Percentiles rank a stretch among this genome's conserved stretches.
phyloP scores from a whole-genome alignment of 2,329 filamentous ascomycete species.

The Ilyonectria robusta region DNA sequence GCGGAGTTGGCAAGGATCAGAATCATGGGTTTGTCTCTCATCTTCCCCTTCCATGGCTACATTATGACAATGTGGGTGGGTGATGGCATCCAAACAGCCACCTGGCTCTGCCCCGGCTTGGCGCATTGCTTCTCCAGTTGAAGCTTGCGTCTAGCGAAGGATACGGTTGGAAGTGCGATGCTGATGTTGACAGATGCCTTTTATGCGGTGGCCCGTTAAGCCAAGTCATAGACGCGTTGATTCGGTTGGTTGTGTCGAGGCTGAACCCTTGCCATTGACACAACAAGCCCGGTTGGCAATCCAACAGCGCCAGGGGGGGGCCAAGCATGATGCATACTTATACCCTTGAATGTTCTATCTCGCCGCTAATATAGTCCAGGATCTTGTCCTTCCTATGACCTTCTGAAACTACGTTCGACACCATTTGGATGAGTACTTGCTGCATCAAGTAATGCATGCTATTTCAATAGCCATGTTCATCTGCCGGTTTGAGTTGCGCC shows the following conservation, averaged over 20 bases:
- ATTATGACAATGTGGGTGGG: slow-evolving; percentile 1
- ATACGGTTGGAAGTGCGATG: neutral
- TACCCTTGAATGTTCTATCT: neutral
- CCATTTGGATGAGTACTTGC: neutral
- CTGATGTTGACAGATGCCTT: slow-evolving; percentile 16
- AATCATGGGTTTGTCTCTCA: neutral
- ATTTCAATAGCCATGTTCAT: neutral
- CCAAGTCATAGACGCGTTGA: neutral
- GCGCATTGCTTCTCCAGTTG: neutral
- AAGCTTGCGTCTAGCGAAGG: neutral
- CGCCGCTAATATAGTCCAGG: neutral
- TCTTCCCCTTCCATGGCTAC: neutral
- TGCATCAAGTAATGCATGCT: neutral
- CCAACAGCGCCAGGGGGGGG: neutral
- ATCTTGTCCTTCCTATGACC: neutral
- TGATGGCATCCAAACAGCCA: neutral
- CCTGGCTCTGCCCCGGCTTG: neutral
- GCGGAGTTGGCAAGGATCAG: neutral
- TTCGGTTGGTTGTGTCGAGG: slow-evolving; percentile 1
- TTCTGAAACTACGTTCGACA: neutral
- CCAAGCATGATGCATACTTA: neutral
- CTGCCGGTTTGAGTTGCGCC: neutral
- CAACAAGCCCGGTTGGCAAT: neutral
- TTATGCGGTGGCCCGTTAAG: neutral
- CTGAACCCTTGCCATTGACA: neutral